These are phyloP conservation scores for Mesotaenium endlicherianum DNA, from an alignment of 139 green algal genomes.

Conservation along the genomic window DNA sequence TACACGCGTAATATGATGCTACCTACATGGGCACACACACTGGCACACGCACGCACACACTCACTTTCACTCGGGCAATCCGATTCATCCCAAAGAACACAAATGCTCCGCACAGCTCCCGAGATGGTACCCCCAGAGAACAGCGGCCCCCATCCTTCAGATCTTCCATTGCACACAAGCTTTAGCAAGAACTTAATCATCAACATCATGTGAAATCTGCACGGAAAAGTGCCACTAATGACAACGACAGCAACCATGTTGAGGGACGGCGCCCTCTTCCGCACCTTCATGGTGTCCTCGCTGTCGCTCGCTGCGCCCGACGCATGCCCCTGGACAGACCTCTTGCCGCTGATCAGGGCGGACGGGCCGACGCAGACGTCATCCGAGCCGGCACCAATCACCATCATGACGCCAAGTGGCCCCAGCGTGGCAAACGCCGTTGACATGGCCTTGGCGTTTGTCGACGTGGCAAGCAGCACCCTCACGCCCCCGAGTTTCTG, in stretches of 20 bases:
- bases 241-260: no score
- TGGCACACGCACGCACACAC: no score
- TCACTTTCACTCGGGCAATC: neutral
- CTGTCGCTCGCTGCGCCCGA: constrained; percentile 15
- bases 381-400: neutral
- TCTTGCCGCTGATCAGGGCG: constrained; percentile 2
- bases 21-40: no score
- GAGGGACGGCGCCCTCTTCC: no score
- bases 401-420: neutral
- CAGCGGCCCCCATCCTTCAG: neutral
- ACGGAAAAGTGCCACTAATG: no score
- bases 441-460: neutral
- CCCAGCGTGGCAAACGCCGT: neutral
- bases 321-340: neutral
- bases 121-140: neutral
- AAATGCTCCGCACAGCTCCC: neutral
- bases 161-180: neutral
- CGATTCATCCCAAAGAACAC: neutral
- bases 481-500: neutral
- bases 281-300: constrained; percentile 10
- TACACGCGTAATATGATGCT: no score
- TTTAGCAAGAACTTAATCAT: no score
- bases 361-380: neutral
- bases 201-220: no score
- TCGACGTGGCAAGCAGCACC: constrained; percentile 9